Base-by-base conservation (phyloP, 345 rosid genomes). In the Eucalyptus sp. region DNA sequence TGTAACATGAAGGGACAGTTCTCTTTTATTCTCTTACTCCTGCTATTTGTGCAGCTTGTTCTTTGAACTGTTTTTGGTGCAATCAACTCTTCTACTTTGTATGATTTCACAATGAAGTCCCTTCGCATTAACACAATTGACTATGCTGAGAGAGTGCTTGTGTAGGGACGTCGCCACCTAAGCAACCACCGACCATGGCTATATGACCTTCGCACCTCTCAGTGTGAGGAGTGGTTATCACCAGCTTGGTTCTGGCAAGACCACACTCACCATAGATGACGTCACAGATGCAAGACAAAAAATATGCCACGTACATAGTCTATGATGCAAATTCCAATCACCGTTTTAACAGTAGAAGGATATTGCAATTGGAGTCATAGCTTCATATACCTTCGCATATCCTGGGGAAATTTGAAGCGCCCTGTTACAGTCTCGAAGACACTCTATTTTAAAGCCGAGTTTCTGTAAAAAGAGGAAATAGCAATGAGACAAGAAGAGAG, bases 381-480 rank as follows among this genome's bases (percentile, higher is more conserved):
- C 83, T 76, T 89, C 90, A 95, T 18, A 37, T 52, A 56, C 62
- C 62, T 56, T 56, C 18, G 96, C 89, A 92, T 96, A 97, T 76
- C 51, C 88, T 88, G 96, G 95, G 90, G 93, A 95, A 88, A 96
- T 93, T 52, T 92, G 94, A 83, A 97, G 93, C 87, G 97, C 98
- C 44, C 99, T 95, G 86, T 93, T 93, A 89, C 98, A 96, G 88
- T 97, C 99, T 86, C 94, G 93, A 50, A 94, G 86, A 90, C 97
- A 92, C 94, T 97, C 98, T 89, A 84, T 62, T 29, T 91, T 64
- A 48, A 91, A 91, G 22, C 93, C 97, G 50, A 93, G 49, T 44
- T 79, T 85, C 83, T 76, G 83, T 76, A 37, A 58, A 37, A 48
- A 89, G 60, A 22, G 66, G 54, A 89, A 80, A 24, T 49, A 37